Base-by-base conservation (phyloP, 2,329 filamentous ascomycete genomes). In the Neocucurbitaria cava region DNA sequence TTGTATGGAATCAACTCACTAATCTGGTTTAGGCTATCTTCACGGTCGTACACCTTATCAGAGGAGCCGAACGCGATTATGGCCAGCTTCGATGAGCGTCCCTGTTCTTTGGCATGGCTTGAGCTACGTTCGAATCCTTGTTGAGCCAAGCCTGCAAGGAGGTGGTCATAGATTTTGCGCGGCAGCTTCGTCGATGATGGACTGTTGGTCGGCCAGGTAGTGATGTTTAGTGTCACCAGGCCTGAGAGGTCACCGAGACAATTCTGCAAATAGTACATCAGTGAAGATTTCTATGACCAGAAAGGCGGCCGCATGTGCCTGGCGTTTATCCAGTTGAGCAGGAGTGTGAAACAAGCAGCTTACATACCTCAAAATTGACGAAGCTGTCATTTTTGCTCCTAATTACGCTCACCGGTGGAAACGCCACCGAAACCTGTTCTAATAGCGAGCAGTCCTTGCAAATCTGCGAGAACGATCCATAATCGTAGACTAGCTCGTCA, bases 341-440 rank as follows among this genome's bases (percentile, higher is more conserved):
- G 24, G 17, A n/a, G 13, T 9, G n/a, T 21, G 20, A n/a, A 13
- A 36, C n/a, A n/a, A n/a, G n/a, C n/a, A 4, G 15, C 15, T 21
- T 6, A 62, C 63, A 59, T 62, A 70, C 73, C 66, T 80, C 77
- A 47, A 77, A 81, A 18, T 74, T 68, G 54, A 72, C 64, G 64
- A 81, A 82, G n/a, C 74, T 73, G 15, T 77, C 73, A 42, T 70
- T 76, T 45, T 76, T 77, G 31, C 58, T 68, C 15, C 76, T 62
- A n/a, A 80, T 72, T 18, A 81, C 65, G 59, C 76, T 79, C 1
- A 79, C 79, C 4, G 59, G 42, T 6, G 80, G 80, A 65, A 81
- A 81, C 1, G 78, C 80, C n/a, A 79, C 72, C 3, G 75, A 79
- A 1, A 82, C 64, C 50, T 82, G 79, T 54, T 81, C 77, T 13